Evolutionary conservation across 805 yeast genomes (phyloP).

Genomic region (Saccharomycopsis babjevae): DNA sequence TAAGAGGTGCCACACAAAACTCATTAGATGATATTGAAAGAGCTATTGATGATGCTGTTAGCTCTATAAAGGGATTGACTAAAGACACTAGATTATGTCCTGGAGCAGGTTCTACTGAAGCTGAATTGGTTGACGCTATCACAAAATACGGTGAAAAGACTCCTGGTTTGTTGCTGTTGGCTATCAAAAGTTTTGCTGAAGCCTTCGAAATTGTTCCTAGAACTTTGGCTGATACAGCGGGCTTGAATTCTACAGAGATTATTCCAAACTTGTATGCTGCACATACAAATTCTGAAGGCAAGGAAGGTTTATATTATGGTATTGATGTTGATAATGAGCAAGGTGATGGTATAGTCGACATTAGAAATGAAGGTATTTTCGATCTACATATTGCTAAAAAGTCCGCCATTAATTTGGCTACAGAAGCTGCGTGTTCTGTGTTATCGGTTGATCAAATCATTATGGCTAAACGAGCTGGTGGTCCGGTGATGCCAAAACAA

Average conservation of each 20-base stretch:
- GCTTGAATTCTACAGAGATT: constrained; percentile 83
- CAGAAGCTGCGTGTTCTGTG: constrained; percentile 89
- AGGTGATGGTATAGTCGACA: constrained; percentile 56
- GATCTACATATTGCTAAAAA: constrained; percentile 74
- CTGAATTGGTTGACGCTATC: constrained; percentile 71
- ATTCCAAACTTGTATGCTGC: constrained; percentile 83
- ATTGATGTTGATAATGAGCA: constrained; percentile 61
- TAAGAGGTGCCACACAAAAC: constrained; percentile 95
- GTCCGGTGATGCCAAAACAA: constrained; percentile 84
- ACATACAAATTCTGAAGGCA: constrained; percentile 41
- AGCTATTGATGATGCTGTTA: constrained; percentile 94
- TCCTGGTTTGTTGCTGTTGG: constrained; percentile 85
- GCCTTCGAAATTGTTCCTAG: constrained; percentile 94
- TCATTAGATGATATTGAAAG: constrained; percentile 90
- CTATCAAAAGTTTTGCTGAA: constrained; percentile 86
- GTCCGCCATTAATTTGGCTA: constrained; percentile 85
- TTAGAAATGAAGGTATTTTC: constrained; percentile 56
- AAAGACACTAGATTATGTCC: constrained; percentile 72
- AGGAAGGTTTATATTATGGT: constrained; percentile 36
- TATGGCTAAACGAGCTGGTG: constrained; percentile 99
- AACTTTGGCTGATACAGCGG: constrained; percentile 88
- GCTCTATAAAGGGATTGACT: constrained; percentile 80
- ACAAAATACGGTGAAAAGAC: constrained; percentile 86
- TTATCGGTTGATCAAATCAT: constrained; percentile 92
- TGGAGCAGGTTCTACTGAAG: constrained; percentile 95